phyloP scores from a whole-genome alignment of 2,329 filamentous ascomycete genomes.

The Neonectria ditissima region DNA sequence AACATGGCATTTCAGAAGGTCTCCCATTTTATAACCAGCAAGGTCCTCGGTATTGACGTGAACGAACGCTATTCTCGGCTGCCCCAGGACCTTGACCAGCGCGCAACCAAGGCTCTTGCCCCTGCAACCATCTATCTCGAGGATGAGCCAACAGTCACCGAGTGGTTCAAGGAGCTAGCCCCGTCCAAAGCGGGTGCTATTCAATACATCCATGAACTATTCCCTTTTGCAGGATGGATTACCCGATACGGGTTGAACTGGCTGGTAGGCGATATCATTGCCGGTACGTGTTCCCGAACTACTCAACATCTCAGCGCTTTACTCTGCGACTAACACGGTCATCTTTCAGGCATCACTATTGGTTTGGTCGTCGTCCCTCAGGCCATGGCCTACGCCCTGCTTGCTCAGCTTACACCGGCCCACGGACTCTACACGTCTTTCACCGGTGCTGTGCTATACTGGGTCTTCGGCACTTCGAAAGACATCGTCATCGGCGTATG shows the following conservation, averaged over 20 bases:
- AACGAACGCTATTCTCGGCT: conserved; percentile 44
- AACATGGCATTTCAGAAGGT: conserved; percentile 30
- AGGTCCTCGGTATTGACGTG: conserved; percentile 49
- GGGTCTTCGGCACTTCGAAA: conserved; percentile 87
- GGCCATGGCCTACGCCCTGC: conserved; percentile 81
- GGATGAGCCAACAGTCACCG: conserved; percentile 72
- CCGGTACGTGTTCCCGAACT: conserved; percentile 60
- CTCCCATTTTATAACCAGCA: conserved; percentile 41
- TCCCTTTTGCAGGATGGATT: conserved; percentile 79
- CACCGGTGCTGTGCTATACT: conserved; percentile 83
- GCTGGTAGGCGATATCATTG: conserved; percentile 79
- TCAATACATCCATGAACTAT: conserved; percentile 64
- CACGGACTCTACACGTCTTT: conserved; percentile 87
- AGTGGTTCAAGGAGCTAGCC: conserved; percentile 69
- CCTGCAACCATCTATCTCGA: conserved; percentile 63
- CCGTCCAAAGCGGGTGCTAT: conserved; percentile 61
- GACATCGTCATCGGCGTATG: conserved; percentile 81
- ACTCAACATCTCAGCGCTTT: not conserved
- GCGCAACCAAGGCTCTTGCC: conserved; percentile 41
- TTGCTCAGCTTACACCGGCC: conserved; percentile 75
- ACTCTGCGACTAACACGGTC: not conserved
- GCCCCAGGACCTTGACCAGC: conserved; percentile 42
- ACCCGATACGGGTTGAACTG: conserved; percentile 77
- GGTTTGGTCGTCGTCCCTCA: conserved; percentile 83
- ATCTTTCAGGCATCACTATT: conserved; percentile 47